Percentiles rank a stretch among this genome's conserved stretches.
Evolutionary conservation across 2,329 filamentous ascomycete genomes (phyloP).

Genomic region (Colletotrichum destructivum): DNA sequence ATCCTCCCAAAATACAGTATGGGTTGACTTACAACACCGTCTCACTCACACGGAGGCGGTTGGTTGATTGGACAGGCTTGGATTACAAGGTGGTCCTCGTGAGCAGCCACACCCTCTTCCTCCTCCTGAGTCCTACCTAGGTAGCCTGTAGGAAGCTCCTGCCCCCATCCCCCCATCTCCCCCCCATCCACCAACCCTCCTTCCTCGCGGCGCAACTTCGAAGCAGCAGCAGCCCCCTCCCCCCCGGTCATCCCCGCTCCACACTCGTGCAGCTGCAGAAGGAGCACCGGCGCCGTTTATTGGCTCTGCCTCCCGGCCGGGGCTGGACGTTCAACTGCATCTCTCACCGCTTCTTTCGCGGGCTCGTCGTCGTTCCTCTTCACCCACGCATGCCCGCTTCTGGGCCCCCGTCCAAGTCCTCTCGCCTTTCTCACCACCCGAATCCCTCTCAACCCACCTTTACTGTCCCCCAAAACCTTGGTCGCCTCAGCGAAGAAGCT

Average conservation of each 20-base stretch:
- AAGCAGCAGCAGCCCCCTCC: constrained; percentile 8
- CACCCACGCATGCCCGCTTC: constrained; percentile 43
- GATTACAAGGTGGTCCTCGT: constrained; percentile 39
- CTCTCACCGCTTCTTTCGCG: constrained; percentile 51
- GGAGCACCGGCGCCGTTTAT: constrained; percentile 43
- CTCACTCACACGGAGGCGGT: constrained; percentile 36
- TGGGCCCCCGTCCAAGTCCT: constrained; percentile 34
- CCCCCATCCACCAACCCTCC: constrained; percentile 32
- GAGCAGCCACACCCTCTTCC: constrained; percentile 36
- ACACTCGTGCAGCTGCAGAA: constrained; percentile 45
- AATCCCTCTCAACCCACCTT: constrained; percentile 34
- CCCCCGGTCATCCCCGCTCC: constrained; percentile 42
- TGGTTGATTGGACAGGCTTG: constrained; percentile 41
- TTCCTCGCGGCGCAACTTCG: constrained; percentile 42
- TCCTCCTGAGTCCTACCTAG: no score
- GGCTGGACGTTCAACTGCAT: constrained; percentile 48
- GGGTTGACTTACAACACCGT: constrained; percentile 7
- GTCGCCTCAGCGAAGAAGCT: constrained; percentile 25
- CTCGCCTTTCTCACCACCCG: constrained; percentile 41
- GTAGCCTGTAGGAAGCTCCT: neutral
- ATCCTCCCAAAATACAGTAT: constrained; percentile 41
- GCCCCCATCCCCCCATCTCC: neutral
- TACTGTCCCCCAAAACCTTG: constrained; percentile 33
- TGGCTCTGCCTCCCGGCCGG: constrained; percentile 46
- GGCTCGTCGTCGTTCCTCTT: constrained; percentile 44